Conservation (phyloP, 139 green algal species). For the Chlorella sp. region DNA sequence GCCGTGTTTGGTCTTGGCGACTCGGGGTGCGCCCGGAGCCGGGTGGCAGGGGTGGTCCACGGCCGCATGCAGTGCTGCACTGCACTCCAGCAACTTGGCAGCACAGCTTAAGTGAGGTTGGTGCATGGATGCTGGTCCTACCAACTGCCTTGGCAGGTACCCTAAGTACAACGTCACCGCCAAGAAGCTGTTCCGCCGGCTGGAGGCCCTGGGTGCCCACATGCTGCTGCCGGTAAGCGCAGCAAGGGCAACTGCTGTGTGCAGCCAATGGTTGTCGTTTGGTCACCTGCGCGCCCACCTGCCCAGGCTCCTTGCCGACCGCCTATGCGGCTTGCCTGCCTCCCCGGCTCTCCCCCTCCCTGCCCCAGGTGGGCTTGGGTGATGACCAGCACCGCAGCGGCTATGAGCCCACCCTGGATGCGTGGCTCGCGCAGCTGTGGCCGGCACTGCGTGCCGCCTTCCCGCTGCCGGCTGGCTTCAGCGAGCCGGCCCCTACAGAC, state of each 20-base stretch:
- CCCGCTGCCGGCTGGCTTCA: constrained; percentile 58
- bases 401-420: constrained; percentile 89
- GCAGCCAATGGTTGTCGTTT: background rate
- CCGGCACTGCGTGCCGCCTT: constrained; percentile 37
- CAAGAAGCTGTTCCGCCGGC: constrained; percentile 90
- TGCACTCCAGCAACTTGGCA: background rate
- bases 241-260: background rate
- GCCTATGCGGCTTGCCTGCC: background rate
- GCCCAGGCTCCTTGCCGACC: background rate
- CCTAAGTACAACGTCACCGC: constrained; percentile 90
- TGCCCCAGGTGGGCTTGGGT: constrained; percentile 77
- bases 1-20: constrained; percentile 97
- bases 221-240: constrained; percentile 11
- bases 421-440: constrained; percentile 89
- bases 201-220: constrained; percentile 81
- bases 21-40: constrained; percentile 53
- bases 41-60: background rate
- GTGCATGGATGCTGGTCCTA: background rate
- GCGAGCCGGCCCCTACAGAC: constrained; percentile 54
- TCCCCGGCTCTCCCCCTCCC: background rate
- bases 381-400: constrained; percentile 88
- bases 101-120: background rate
- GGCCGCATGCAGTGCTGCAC: too few species aligned
- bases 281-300: background rate
- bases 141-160: constrained; percentile 62